A percentile compares a stretch with the other conserved stretches of the same genome.
phyloP scores from a whole-genome alignment of 2,329 filamentous ascomycete species.

The Coleophoma crateriformis region DNA sequence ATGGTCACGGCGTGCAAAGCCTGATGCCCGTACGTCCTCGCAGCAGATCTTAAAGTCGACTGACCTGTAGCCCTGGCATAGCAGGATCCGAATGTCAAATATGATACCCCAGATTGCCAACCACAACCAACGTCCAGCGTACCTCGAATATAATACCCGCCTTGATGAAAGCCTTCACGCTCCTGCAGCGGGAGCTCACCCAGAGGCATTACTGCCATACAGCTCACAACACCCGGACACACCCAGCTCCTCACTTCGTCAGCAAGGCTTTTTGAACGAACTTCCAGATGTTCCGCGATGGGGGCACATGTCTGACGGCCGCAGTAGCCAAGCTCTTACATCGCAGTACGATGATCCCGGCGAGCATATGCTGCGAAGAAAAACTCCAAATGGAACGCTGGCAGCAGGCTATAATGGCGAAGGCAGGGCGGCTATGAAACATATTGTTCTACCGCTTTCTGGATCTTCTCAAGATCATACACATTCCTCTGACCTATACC shows the following conservation, averaged over 20 bases:
- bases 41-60: constrained; percentile 8
- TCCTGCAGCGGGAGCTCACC: no score
- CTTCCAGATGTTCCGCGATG: no score
- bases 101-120: constrained; percentile 43
- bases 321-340: background rate
- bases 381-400: constrained; percentile 91
- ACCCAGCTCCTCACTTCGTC: constrained; percentile 11
- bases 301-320: no score
- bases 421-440: constrained; percentile 71
- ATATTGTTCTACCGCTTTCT: constrained; percentile 66
- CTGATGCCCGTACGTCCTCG: constrained; percentile 8
- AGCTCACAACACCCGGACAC: no score
- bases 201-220: no score
- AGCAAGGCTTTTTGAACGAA: constrained; percentile 20
- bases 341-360: constrained; percentile 22
- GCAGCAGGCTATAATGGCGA: constrained; percentile 85
- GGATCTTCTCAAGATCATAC: constrained; percentile 7
- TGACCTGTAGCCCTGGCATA: no score
- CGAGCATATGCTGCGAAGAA: constrained; percentile 83
- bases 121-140: constrained; percentile 28
- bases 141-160: no score
- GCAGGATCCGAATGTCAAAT: constrained; percentile 16
- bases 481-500: constrained; percentile 8
- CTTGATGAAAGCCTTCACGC: no score
- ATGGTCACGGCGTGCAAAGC: constrained; percentile 13